phyloP scores from a whole-genome alignment of 768 basidiomycete genomes.

The Russula sp. region DNA sequence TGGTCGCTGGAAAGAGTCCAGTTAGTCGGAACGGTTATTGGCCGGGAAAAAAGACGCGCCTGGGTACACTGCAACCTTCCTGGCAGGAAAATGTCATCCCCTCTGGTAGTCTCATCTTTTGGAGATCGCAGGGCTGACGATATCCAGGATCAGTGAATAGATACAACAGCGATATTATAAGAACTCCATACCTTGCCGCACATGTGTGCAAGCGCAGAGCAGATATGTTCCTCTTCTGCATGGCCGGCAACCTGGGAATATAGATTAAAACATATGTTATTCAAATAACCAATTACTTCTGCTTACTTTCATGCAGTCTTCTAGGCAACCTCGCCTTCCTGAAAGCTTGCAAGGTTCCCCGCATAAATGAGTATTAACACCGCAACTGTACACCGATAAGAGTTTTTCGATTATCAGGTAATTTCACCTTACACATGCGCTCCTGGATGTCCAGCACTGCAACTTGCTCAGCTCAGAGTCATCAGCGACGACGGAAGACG shows the following conservation, averaged over 20 bases:
- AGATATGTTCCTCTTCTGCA: conserved; percentile 42
- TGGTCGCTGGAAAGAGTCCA: conserved; percentile 31
- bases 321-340: conserved; percentile 44
- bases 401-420: not conserved
- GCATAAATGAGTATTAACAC: conserved; percentile 44
- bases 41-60: not conserved
- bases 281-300: not conserved
- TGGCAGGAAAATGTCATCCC: conserved; percentile 14
- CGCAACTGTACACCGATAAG: conserved; percentile 36
- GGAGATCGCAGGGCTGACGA: conserved; percentile 16
- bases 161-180: not conserved
- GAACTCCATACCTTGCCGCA: conserved; percentile 42
- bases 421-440: conserved; percentile 41
- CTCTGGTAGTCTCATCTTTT: not conserved
- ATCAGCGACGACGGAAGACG: conserved; percentile 20
- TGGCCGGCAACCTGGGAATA: conserved; percentile 39
- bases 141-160: not conserved
- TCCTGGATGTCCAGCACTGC: conserved; percentile 53
- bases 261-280: not conserved
- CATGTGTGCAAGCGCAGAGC: conserved; percentile 44
- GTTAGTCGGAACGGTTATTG: no score
- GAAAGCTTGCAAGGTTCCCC: conserved; percentile 42
- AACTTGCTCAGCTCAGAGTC: not conserved
- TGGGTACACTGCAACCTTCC: conserved; percentile 10
- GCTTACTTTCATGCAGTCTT: conserved; percentile 45